Evolutionary conservation across 2,329 filamentous ascomycete genomes (phyloP).

Genomic region (Peltaster fructicola): DNA sequence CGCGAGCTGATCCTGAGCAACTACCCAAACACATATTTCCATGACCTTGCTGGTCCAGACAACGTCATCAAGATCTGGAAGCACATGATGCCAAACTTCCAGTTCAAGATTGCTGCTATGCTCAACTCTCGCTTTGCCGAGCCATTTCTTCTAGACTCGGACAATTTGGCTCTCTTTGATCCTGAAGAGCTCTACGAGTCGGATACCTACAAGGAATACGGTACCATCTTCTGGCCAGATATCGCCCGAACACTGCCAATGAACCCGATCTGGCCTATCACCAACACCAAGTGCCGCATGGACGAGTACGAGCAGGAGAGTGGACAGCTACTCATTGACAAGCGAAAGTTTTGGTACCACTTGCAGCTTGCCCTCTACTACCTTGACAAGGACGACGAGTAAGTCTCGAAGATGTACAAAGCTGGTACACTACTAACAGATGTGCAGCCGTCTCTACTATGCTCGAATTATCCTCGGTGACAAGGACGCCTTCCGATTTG

Average conservation of each 20-base stretch:
- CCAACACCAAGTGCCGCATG: constrained; percentile 19
- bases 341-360: constrained; percentile 21
- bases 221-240: constrained; percentile 22
- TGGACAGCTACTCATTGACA: constrained; percentile 22
- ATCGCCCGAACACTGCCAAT: constrained; percentile 18
- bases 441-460: too few species aligned
- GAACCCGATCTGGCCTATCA: constrained; percentile 19
- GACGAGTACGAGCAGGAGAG: constrained; percentile 21
- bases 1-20: constrained; percentile 7
- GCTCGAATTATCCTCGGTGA: constrained; percentile 19
- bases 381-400: constrained; percentile 10
- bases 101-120: constrained; percentile 20
- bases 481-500: constrained; percentile 21
- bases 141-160: constrained; percentile 20
- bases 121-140: constrained; percentile 22
- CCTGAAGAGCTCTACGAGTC: constrained; percentile 17
- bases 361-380: constrained; percentile 21
- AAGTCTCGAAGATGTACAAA: too few species aligned
- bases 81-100: constrained; percentile 12
- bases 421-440: too few species aligned
- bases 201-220: constrained; percentile 12
- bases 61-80: constrained; percentile 10
- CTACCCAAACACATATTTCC: constrained; percentile 12
- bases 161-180: constrained; percentile 19
- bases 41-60: constrained; percentile 12